Conservation (phyloP, 1,284 basidiomycete species). For the Fomitopsis pinicola region DNA sequence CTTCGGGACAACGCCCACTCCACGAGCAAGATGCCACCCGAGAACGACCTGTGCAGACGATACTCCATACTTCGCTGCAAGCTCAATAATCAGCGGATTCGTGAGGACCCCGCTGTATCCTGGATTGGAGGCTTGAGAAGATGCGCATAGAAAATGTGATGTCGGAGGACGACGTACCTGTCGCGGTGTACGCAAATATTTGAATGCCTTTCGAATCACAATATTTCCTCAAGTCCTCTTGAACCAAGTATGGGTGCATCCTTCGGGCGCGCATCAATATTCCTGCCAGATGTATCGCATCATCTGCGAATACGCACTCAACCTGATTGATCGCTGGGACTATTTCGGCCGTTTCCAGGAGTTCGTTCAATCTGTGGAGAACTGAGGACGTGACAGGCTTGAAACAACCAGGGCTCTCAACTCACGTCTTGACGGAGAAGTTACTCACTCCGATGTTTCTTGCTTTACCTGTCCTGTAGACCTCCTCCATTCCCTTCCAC, state of each 20-base stretch:
- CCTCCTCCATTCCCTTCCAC: slow-evolving; percentile 56
- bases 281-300: slow-evolving; percentile 17
- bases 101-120: slow-evolving; percentile 35
- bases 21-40: slow-evolving; percentile 42
- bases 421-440: slow-evolving; percentile 55
- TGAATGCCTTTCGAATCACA: slow-evolving; percentile 57
- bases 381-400: too few species aligned
- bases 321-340: slow-evolving; percentile 65
- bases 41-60: slow-evolving; percentile 38
- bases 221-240: slow-evolving; percentile 52
- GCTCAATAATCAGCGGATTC: slow-evolving; percentile 35
- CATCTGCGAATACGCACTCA: slow-evolving; percentile 30
- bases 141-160: neutral
- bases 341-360: slow-evolving; percentile 37
- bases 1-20: slow-evolving; percentile 36
- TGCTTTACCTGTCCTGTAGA: slow-evolving; percentile 41
- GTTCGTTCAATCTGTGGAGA: slow-evolving; percentile 33
- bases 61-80: slow-evolving; percentile 40
- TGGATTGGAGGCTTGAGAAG: slow-evolving; percentile 7
- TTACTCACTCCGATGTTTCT: slow-evolving; percentile 70
- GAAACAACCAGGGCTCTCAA: too few species aligned
- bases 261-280: slow-evolving; percentile 31
- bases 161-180: slow-evolving; percentile 33
- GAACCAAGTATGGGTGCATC: slow-evolving; percentile 54
- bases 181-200: slow-evolving; percentile 64